Evolutionary conservation across 345 rosid species (phyloP).

Genomic region (Raphanus sativus): DNA sequence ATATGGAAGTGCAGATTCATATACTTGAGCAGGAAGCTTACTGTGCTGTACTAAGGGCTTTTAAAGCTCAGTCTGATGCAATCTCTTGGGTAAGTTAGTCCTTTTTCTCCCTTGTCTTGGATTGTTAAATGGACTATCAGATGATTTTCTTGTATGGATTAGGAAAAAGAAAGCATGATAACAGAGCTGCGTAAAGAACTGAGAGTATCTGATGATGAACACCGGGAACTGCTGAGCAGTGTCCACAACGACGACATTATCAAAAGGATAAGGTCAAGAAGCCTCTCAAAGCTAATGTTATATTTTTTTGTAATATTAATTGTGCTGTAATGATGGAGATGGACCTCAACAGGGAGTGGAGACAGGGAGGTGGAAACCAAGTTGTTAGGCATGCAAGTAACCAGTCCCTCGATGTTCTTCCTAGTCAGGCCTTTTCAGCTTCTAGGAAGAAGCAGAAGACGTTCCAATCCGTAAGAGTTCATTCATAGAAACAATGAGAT

Average conservation of each 20-base stretch:
- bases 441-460: conserved; percentile 87
- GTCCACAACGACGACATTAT: conserved; percentile 81
- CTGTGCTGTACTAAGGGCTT: conserved; percentile 80
- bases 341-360: conserved; percentile 69
- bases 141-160: background rate
- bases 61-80: conserved; percentile 95
- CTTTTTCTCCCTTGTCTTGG: conserved; percentile 6
- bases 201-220: conserved; percentile 93
- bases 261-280: conserved; percentile 59
- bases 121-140: background rate
- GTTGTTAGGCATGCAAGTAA: conserved; percentile 44
- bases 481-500: background rate
- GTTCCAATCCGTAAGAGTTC: conserved; percentile 54
- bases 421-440: conserved; percentile 69
- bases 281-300: background rate
- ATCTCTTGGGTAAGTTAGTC: conserved; percentile 70
- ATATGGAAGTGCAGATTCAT: conserved; percentile 84
- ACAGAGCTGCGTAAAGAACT: conserved; percentile 90
- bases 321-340: conserved; percentile 2
- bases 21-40: conserved; percentile 95
- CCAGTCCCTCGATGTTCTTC: conserved; percentile 56
- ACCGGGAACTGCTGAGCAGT: conserved; percentile 70
- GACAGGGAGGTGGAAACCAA: conserved; percentile 66
- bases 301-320: background rate
- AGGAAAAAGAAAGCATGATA: conserved; percentile 90